Evolutionary conservation across 495 filamentous ascomycete species (phyloP), one percentile per base, ranked within the genome.

Genomic region (Cladorrhinum samala): DNA sequence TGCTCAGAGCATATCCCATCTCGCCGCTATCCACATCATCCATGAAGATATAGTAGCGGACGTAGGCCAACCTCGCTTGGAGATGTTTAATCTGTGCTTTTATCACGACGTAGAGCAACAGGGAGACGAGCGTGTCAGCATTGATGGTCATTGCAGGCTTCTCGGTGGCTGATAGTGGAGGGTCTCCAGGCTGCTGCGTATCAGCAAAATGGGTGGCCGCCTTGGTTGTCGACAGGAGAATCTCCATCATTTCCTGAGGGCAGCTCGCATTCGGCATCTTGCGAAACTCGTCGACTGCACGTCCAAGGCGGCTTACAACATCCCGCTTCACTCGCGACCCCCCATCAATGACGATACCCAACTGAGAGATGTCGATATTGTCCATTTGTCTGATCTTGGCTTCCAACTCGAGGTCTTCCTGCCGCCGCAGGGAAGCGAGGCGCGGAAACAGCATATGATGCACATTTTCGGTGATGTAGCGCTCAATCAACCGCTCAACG

Each of bases 21-120:
- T 99, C 94, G 27, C 94, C 94, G 62, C 83, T 92, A 50, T 99
- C 94, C 11, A 97, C 91, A 74, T 97, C 94, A 56, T 96, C 92
- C 36, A 93, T 88, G 66, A 95, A 97, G 61, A 95, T 89, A 58
- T 96, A 99, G 53, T 93, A 86, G 49, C 90, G 86, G 83, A 99
- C 95, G 64, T 96, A 97, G 25, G 87, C 72, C 40, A 97, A 66
- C 14, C 92, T 79, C 18, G 94, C 91, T 59, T 95, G 87, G 19
- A 97, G 77, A 72, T 95, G 84, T 44, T 88, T 84, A 13, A 95
- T 83, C 60, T 95, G 88, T 36, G 91, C 87, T 57, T 95, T 80
- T 49, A 99, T 97, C 18, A 97, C 89, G 19, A 99, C 89, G 49
- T 95, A 79, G 16, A 99, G 76, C 16, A 99, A 77, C 52, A 99